These are phyloP conservation scores for Carex parvula DNA, from an alignment of 176 grass and related monocot species.

Conservation along the genomic window DNA sequence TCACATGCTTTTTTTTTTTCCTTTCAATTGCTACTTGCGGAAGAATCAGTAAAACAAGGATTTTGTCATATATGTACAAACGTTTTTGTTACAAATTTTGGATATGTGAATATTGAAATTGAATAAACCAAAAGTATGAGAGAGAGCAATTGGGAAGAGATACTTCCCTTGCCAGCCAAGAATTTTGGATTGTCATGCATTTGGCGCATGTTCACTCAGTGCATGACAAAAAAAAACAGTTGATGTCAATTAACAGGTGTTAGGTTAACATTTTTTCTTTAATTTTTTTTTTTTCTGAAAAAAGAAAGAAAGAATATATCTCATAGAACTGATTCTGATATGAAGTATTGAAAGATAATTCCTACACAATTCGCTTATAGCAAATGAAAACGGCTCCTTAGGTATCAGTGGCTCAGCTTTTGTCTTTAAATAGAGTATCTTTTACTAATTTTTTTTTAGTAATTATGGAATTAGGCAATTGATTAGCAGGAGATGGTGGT, in stretches of 20 bases:
- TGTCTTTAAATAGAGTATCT: conserved; percentile 1
- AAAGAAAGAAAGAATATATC: not conserved
- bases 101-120: not conserved
- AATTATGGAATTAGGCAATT: conserved; percentile 12
- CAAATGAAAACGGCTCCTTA: not conserved
- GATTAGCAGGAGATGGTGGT: conserved; percentile 13
- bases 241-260: conserved; percentile 10
- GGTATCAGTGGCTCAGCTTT: not conserved
- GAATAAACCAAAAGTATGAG: conserved; percentile 8
- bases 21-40: not conserved
- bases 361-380: not conserved
- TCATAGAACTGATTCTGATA: conserved; percentile 6
- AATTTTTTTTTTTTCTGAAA: not conserved
- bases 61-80: not conserved
- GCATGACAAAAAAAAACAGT: not conserved
- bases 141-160: not conserved
- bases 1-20: not conserved
- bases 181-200: conserved; percentile 18
- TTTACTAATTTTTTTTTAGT: not conserved
- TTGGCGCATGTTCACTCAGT: conserved; percentile 16
- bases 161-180: not conserved
- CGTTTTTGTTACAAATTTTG: not conserved
- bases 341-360: not conserved
- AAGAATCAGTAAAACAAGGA: not conserved
- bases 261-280: not conserved